A percentile compares a stretch with the other conserved stretches of the same genome.
These are phyloP conservation scores for Oryza meridionalis DNA, from an alignment of 176 grass and related monocot species.

Conservation along the genomic window DNA sequence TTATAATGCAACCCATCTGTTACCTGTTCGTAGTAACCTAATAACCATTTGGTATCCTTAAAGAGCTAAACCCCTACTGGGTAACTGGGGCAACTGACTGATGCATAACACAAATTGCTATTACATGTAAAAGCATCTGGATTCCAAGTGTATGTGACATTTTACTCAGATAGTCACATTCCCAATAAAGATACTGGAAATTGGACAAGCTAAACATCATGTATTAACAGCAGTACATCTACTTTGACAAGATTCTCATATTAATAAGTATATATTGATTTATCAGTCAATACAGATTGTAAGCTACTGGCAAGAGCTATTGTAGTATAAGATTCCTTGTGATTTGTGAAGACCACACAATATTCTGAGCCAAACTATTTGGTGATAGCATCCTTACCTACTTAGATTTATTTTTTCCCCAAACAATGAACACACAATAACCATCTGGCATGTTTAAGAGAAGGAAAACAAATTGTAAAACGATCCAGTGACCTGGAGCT, in stretches of 20 bases:
- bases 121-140: slow-evolving; percentile 19
- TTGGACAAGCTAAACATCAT: slow-evolving; percentile 31
- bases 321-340: slow-evolving; percentile 21
- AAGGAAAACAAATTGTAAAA: neutral
- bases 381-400: neutral
- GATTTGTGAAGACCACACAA: slow-evolving; percentile 14
- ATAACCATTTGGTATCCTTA: slow-evolving; percentile 3
- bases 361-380: neutral
- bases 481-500: neutral
- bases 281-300: slow-evolving; percentile 8
- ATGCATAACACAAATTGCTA: neutral
- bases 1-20: neutral
- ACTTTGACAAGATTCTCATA: slow-evolving; percentile 7
- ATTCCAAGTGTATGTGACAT: neutral
- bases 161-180: neutral
- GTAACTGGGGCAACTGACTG: neutral
- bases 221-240: slow-evolving; percentile 16
- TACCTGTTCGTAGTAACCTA: slow-evolving; percentile 21
- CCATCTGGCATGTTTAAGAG: neutral
- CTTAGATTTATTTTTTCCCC: slow-evolving; percentile 18
- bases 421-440: neutral
- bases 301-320: slow-evolving; percentile 11
- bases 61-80: neutral
- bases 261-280: neutral
- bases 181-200: neutral